phyloP scores from a whole-genome alignment of 768 basidiomycete genomes.

The Coprinellus aureogranulatus region DNA sequence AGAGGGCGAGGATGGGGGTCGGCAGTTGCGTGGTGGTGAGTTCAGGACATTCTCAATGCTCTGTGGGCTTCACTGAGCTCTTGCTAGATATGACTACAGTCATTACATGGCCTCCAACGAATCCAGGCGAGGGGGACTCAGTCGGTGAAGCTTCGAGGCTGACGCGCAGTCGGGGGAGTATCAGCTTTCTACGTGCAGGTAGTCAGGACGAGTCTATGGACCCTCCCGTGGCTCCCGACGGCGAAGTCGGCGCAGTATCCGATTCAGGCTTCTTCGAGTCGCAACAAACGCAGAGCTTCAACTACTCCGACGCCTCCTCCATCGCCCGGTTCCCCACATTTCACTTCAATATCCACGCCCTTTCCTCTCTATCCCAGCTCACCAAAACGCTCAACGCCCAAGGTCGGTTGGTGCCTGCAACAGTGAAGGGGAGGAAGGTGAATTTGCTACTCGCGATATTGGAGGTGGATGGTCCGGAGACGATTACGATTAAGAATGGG shows the following conservation, averaged over 20 bases:
- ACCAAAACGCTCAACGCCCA: background rate
- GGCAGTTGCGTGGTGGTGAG: background rate
- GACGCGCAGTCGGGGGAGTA: background rate
- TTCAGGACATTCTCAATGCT: no score
- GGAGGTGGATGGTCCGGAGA: slow-evolving; percentile 76
- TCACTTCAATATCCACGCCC: slow-evolving; percentile 63
- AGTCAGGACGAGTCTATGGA: background rate
- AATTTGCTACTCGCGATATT: slow-evolving; percentile 62
- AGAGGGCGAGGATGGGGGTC: slow-evolving; percentile 6
- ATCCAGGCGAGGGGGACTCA: slow-evolving; percentile 3
- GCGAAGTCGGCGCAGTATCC: background rate
- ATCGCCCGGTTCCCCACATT: slow-evolving; percentile 73
- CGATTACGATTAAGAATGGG: slow-evolving; percentile 66
- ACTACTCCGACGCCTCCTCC: slow-evolving; percentile 66
- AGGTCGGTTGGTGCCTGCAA: no score
- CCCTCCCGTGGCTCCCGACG: background rate
- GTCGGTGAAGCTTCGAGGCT: background rate
- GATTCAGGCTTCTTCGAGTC: slow-evolving; percentile 15
- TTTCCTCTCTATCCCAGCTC: slow-evolving; percentile 51
- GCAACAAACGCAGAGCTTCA: slow-evolving; percentile 38
- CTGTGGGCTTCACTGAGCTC: slow-evolving; percentile 10
- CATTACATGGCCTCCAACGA: slow-evolving; percentile 54
- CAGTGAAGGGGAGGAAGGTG: slow-evolving; percentile 39
- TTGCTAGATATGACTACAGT: slow-evolving; percentile 45
- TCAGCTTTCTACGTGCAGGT: background rate